Evolutionary conservation across 2,329 filamentous ascomycete genomes (phyloP).

Genomic region (Aspergillus neoniger): DNA sequence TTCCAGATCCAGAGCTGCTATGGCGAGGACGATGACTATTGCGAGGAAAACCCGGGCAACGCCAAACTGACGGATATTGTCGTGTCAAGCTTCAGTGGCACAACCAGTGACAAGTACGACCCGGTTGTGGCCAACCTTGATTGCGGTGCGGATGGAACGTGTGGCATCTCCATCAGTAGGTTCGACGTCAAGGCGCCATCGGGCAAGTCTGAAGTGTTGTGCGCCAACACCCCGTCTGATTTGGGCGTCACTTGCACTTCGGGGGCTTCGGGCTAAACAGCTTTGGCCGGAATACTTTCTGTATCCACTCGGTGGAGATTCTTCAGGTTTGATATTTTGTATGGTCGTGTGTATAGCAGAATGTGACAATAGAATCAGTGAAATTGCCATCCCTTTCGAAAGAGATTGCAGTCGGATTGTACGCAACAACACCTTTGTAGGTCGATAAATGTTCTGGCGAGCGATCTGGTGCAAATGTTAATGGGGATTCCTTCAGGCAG

Average conservation of each 20-base stretch:
- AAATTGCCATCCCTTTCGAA: too few species aligned
- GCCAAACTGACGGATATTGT: slow-evolving; percentile 39
- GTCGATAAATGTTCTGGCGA: too few species aligned
- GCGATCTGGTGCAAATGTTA: too few species aligned
- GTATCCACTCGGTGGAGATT: background rate
- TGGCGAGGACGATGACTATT: slow-evolving; percentile 39
- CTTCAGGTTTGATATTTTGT: background rate
- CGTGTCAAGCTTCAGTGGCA: slow-evolving; percentile 43
- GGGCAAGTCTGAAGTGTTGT: slow-evolving; percentile 37
- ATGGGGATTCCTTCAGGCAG: too few species aligned
- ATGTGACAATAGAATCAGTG: too few species aligned
- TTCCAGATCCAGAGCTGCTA: slow-evolving; percentile 53
- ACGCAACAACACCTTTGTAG: too few species aligned
- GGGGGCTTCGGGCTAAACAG: slow-evolving; percentile 36
- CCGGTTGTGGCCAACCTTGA: slow-evolving; percentile 41
- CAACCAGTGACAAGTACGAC: slow-evolving; percentile 41
- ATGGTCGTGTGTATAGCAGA: background rate
- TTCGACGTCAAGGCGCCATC: slow-evolving; percentile 39
- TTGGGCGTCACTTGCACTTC: slow-evolving; percentile 37
- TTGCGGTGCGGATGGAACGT: slow-evolving; percentile 42
- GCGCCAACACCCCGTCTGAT: slow-evolving; percentile 35
- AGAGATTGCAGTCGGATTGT: too few species aligned
- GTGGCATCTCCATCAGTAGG: slow-evolving; percentile 36
- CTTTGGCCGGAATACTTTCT: background rate
- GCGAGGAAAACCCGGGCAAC: slow-evolving; percentile 36